Conservation (phyloP, 805 yeast species). For the Ogataea pini region DNA sequence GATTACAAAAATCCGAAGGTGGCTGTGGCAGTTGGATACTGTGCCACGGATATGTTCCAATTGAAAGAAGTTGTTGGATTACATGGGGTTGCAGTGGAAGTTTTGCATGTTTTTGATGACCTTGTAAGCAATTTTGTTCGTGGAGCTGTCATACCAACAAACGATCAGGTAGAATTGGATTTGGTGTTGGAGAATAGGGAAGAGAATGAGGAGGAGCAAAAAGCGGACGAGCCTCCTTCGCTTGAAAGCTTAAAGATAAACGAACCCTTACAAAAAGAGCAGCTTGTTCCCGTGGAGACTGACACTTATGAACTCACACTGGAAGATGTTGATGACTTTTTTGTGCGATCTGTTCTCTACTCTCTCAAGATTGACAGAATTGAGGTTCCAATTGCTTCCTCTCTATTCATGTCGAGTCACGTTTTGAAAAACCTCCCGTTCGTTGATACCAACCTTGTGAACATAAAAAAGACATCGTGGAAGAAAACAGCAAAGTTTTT, state of each 20-base stretch:
- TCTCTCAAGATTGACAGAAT: constrained; percentile 59
- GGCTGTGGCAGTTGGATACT: constrained; percentile 70
- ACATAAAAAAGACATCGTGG: constrained; percentile 82
- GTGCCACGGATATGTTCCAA: constrained; percentile 48
- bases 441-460: constrained; percentile 52
- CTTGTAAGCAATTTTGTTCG: constrained; percentile 55
- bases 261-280: too few relatives aligned
- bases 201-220: constrained; percentile 1
- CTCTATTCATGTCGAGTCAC: constrained; percentile 72
- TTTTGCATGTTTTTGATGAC: constrained; percentile 71
- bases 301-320: too few relatives aligned
- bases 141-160: constrained; percentile 45
- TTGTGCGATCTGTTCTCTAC: constrained; percentile 68
- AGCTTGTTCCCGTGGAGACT: too few relatives aligned
- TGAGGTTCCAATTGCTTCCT: constrained; percentile 67
- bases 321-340: constrained; percentile 79
- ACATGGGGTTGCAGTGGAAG: constrained; percentile 76
- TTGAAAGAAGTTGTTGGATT: constrained; percentile 54
- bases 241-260: neutral
- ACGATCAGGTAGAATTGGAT: constrained; percentile 27
- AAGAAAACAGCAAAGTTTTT: constrained; percentile 83
- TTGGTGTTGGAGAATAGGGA: constrained; percentile 3
- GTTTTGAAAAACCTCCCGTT: constrained; percentile 74
- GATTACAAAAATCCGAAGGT: constrained; percentile 60
- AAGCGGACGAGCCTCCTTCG: neutral